Evolutionary conservation across 768 basidiomycete species (phyloP), one percentile per base, ranked within the genome.

Genomic region (Mycena maculata): DNA sequence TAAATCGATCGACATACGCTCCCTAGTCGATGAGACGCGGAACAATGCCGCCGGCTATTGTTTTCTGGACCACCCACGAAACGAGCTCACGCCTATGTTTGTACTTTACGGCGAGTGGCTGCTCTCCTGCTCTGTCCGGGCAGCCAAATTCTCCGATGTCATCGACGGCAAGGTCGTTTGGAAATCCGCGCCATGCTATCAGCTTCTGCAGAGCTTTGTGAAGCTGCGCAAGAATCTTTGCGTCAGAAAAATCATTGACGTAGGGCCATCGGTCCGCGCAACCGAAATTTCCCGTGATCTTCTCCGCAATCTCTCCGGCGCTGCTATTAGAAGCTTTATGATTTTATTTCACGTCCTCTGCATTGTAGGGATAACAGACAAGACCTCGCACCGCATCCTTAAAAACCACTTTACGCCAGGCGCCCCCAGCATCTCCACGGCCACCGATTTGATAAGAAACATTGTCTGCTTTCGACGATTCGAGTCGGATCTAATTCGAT

Each of bases 401-500:
- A 52, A 52, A 20, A 33, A 52, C 8, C 30, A 20, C 2, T 52
- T 33, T 31, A 52, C 50, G 10, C 31, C 31, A 8, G 31, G 31
- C 3, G 20, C 50, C 3, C 50, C 49, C 4, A 2, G 15, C 15
- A n/a, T 23, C 4, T 28, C 18, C 22, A 42, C 54, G 11, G 36
- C 54, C 12, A 7, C 25, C 3, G 30, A 5, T 1, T 53, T 48
- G 11, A 15, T 63, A 13, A 22, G n/a, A 16, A 9, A 39, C 2
- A n/a, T 63, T 9, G 31, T 48, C 10, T 47, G 9, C 22, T 56
- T 63, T 13, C 39, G 62, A 3, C 11, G 15, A 10, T 63, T 55
- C 18, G 62, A 63, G n/a, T 41, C 53, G 13, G 52, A 63, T 15
- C 38, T 55, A 1, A 48, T 63, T 13, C 62, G 52, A 5, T 38